phyloP scores from a whole-genome alignment of 1,284 basidiomycete species.

The Taiwanofungus camphoratus region DNA sequence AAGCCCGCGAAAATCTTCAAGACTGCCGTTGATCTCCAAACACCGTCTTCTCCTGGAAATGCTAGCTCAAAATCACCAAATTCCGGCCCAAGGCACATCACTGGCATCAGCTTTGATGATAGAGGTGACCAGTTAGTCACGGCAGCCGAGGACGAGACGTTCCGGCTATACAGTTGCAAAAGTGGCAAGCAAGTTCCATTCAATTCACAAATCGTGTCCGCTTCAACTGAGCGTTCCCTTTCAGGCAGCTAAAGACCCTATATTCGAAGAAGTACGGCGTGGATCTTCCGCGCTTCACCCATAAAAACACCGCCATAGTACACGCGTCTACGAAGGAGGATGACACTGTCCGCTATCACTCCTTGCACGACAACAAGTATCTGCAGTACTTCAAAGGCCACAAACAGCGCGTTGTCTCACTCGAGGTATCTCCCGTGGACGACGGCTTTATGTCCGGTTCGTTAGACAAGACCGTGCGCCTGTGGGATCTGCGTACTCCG shows the following conservation, averaged over 20 bases:
- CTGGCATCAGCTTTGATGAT: slow-evolving; percentile 89
- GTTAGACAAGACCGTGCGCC: slow-evolving; percentile 88
- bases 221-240: slow-evolving; percentile 23
- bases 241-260: slow-evolving; percentile 69
- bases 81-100: slow-evolving; percentile 64
- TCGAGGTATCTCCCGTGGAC: slow-evolving; percentile 90
- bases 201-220: slow-evolving; percentile 19
- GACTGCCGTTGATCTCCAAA: slow-evolving; percentile 58
- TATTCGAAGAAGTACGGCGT: slow-evolving; percentile 97
- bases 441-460: slow-evolving; percentile 96
- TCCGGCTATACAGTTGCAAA: slow-evolving; percentile 85
- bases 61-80: slow-evolving; percentile 35
- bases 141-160: slow-evolving; percentile 89
- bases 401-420: slow-evolving; percentile 80
- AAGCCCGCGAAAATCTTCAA: slow-evolving; percentile 91
- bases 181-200: slow-evolving; percentile 81
- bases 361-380: slow-evolving; percentile 94
- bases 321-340: slow-evolving; percentile 95
- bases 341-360: slow-evolving; percentile 93
- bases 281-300: slow-evolving; percentile 91
- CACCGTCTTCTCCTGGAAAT: slow-evolving; percentile 43
- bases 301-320: slow-evolving; percentile 79
- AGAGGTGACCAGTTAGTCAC: slow-evolving; percentile 83
- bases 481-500: slow-evolving; percentile 90
- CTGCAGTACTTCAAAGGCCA: slow-evolving; percentile 95